Evolutionary conservation across 2,329 filamentous ascomycete species (phyloP).

Genomic region (Penicillium concentricum): DNA sequence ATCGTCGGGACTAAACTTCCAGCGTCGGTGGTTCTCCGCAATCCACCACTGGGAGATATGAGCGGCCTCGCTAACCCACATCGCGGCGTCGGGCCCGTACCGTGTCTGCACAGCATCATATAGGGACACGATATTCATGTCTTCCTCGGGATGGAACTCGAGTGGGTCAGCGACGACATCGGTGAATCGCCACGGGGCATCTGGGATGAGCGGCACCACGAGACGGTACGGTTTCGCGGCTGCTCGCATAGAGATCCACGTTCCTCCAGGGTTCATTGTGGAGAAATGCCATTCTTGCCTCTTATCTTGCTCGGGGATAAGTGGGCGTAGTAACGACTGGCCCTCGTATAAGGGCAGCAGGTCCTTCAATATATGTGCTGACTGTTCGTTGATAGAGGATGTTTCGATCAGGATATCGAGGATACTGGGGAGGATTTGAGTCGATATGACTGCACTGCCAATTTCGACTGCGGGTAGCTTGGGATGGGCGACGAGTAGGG

Average conservation of each 20-base stretch:
- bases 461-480: conserved; percentile 23
- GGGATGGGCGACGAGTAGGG: conserved; percentile 27
- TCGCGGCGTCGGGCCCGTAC: conserved; percentile 33
- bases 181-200: conserved; percentile 50
- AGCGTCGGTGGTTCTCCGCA: conserved; percentile 31
- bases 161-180: conserved; percentile 35
- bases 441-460: conserved; percentile 20
- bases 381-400: conserved; percentile 38
- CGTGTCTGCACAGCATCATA: conserved; percentile 23
- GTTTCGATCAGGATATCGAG: conserved; percentile 48
- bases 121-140: conserved; percentile 31
- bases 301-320: conserved; percentile 33
- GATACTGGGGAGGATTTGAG: conserved; percentile 47
- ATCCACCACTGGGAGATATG: conserved; percentile 42
- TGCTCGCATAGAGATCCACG: conserved; percentile 64
- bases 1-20: conserved; percentile 15
- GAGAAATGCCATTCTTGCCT: conserved; percentile 37
- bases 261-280: conserved; percentile 38
- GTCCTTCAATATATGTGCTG: conserved; percentile 36
- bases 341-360: conserved; percentile 49
- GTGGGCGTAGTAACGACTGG: conserved; percentile 48
- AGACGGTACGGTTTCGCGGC: conserved; percentile 73
- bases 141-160: conserved; percentile 34
- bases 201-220: conserved; percentile 73
- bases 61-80: conserved; percentile 38